These are phyloP conservation scores for Peronospora tabacina DNA, from an alignment of 352 stramenopile genomes.

Conservation along the genomic window DNA sequence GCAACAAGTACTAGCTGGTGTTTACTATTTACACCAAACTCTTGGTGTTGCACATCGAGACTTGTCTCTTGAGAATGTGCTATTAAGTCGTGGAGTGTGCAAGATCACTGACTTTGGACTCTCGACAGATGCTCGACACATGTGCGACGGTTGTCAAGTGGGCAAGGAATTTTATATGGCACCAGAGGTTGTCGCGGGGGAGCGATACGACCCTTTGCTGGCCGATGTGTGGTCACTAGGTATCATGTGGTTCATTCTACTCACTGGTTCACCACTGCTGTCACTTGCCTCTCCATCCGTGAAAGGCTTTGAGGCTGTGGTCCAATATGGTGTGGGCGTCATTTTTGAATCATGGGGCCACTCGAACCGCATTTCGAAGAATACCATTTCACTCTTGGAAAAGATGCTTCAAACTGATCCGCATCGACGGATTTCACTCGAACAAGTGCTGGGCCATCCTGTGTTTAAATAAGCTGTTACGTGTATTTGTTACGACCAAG, in stretches of 20 bases:
- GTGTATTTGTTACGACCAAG: neutral
- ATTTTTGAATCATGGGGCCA: slow-evolving; percentile 33
- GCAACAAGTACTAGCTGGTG: slow-evolving; percentile 31
- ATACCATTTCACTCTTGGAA: slow-evolving; percentile 17
- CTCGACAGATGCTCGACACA: slow-evolving; percentile 12
- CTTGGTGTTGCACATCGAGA: slow-evolving; percentile 41
- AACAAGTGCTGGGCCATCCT: slow-evolving; percentile 12
- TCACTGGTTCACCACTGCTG: slow-evolving; percentile 50
- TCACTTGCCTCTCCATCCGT: slow-evolving; percentile 26
- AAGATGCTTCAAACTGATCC: slow-evolving; percentile 32
- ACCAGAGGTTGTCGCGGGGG: slow-evolving; percentile 38
- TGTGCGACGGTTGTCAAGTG: slow-evolving; percentile 30
- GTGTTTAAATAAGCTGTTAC: neutral
- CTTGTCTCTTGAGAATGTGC: slow-evolving; percentile 50
- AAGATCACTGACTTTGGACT: slow-evolving; percentile 61
- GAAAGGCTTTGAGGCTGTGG: slow-evolving; percentile 24
- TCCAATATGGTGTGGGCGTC: slow-evolving; percentile 17
- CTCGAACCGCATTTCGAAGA: slow-evolving; percentile 4
- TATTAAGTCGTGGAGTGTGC: slow-evolving; percentile 28
- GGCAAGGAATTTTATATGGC: slow-evolving; percentile 67
- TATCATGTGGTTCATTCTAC: slow-evolving; percentile 58
- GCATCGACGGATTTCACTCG: slow-evolving; percentile 7
- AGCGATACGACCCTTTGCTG: slow-evolving; percentile 34
- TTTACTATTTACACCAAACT: slow-evolving; percentile 35
- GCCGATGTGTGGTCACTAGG: slow-evolving; percentile 64